Evolutionary conservation across 805 yeast genomes (phyloP).

Genomic region (Metschnikowia borealis): DNA sequence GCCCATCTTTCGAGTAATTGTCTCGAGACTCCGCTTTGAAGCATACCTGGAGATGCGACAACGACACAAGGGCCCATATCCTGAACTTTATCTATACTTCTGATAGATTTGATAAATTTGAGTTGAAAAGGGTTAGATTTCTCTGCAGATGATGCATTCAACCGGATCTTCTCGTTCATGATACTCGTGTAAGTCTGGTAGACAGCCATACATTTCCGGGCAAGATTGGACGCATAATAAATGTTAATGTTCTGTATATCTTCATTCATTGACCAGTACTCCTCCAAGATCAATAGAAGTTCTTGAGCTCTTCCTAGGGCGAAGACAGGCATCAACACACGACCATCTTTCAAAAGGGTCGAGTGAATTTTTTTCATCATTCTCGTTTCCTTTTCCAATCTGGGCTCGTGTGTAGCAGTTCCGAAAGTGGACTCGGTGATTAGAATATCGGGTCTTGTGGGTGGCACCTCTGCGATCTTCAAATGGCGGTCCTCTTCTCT

Average conservation of each 20-base stretch:
- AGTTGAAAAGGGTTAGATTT: slow-evolving; percentile 80
- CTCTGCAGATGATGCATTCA: slow-evolving; percentile 40
- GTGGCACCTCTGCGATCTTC: slow-evolving; percentile 92
- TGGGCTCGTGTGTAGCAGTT: slow-evolving; percentile 93
- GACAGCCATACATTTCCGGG: slow-evolving; percentile 95
- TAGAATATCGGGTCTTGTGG: slow-evolving; percentile 77
- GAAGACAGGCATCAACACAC: slow-evolving; percentile 89
- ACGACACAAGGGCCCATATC: slow-evolving; percentile 96
- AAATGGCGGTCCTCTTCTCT: slow-evolving; percentile 94
- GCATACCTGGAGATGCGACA: slow-evolving; percentile 97
- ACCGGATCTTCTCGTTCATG: slow-evolving; percentile 92
- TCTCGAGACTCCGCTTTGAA: slow-evolving; percentile 92
- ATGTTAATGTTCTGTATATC: slow-evolving; percentile 80
- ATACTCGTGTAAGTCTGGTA: slow-evolving; percentile 94
- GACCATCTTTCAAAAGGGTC: slow-evolving; percentile 82
- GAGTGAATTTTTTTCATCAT: slow-evolving; percentile 79
- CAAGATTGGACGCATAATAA: slow-evolving; percentile 88
- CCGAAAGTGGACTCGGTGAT: slow-evolving; percentile 97
- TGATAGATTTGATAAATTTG: slow-evolving; percentile 75
- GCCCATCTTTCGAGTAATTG: slow-evolving; percentile 94
- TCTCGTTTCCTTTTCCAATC: slow-evolving; percentile 78
- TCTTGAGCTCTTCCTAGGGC: slow-evolving; percentile 98
- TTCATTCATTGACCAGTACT: slow-evolving; percentile 84
- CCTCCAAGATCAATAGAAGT: slow-evolving; percentile 81
- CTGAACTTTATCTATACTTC: slow-evolving; percentile 77